Conservation (phyloP, 176 grass and related monocot genomes). For the Saccharum officinarum region DNA sequence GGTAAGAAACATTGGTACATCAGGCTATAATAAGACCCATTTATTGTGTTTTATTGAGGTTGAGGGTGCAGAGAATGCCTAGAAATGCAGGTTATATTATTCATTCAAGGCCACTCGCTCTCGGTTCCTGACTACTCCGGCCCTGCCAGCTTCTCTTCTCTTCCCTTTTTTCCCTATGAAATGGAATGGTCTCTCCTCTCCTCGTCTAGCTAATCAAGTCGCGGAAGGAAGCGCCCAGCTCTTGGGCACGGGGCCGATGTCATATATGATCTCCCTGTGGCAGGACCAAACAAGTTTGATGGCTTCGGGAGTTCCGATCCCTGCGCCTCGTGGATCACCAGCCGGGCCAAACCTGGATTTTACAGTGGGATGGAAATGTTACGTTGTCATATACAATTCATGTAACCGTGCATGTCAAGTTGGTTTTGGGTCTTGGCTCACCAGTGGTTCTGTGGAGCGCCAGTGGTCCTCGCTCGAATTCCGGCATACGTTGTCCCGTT, state of each 20-base stretch:
- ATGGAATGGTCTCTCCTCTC: background rate
- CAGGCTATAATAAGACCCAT: background rate
- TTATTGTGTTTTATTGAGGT: background rate
- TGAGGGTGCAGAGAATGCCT: background rate
- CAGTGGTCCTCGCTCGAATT: constrained; percentile 94
- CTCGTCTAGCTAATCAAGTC: constrained; percentile 25
- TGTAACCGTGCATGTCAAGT: background rate
- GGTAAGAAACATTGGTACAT: background rate
- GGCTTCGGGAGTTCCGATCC: constrained; percentile 93
- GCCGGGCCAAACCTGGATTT: constrained; percentile 89
- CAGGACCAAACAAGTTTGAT: constrained; percentile 98
- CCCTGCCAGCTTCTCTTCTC: background rate
- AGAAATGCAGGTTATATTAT: background rate
- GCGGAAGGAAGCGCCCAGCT: constrained; percentile 67
- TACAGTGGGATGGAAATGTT: background rate
- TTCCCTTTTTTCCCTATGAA: constrained; percentile 7
- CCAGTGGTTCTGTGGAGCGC: constrained; percentile 99
- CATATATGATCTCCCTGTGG: constrained; percentile 95
- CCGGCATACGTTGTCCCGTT: constrained; percentile 98
- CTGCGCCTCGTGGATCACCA: constrained; percentile 88
- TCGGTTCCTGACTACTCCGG: background rate
- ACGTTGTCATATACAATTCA: background rate
- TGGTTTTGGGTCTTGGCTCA: constrained; percentile 24
- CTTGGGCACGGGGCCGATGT: constrained; percentile 59
- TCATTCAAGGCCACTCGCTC: background rate